These are phyloP conservation scores for Novakomyces olei DNA, from an alignment of 805 yeast species.

Conservation along the genomic window DNA sequence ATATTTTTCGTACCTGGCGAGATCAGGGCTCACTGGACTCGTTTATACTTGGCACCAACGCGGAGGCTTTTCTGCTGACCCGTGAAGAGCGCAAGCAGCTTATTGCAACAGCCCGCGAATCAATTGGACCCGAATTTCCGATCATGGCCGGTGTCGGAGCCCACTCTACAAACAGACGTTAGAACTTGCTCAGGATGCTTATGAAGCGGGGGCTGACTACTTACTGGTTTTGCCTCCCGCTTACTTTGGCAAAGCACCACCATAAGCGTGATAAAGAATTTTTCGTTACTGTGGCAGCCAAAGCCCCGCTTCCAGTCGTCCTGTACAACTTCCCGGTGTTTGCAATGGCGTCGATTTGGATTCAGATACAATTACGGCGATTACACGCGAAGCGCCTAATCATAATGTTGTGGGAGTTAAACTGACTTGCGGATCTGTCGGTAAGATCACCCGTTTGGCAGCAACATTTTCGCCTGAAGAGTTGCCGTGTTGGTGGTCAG, in stretches of 20 bases:
- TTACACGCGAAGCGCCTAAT: conserved; percentile 22
- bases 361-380: conserved; percentile 20
- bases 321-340: conserved; percentile 30
- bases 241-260: conserved; percentile 27
- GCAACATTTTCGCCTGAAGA: too few relatives aligned
- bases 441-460: conserved; percentile 28
- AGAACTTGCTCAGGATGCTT: conserved; percentile 13
- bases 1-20: conserved; percentile 23
- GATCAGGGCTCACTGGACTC: conserved; percentile 27
- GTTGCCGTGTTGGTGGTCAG: conserved; percentile 26
- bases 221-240: conserved; percentile 22
- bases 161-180: conserved; percentile 25
- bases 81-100: conserved; percentile 21
- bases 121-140: conserved; percentile 20
- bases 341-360: conserved; percentile 21
- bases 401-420: conserved; percentile 29
- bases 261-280: conserved; percentile 27
- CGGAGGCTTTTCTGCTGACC: conserved; percentile 31
- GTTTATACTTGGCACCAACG: conserved; percentile 33
- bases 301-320: conserved; percentile 22
- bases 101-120: conserved; percentile 14
- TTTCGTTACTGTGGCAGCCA: conserved; percentile 24
- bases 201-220: conserved; percentile 14
- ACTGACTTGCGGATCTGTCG: conserved; percentile 22
- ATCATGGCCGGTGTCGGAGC: conserved; percentile 30